Evolutionary conservation across 495 filamentous ascomycete species (phyloP), one percentile per base, ranked within the genome.

Genomic region (Penicillium malachiteum): DNA sequence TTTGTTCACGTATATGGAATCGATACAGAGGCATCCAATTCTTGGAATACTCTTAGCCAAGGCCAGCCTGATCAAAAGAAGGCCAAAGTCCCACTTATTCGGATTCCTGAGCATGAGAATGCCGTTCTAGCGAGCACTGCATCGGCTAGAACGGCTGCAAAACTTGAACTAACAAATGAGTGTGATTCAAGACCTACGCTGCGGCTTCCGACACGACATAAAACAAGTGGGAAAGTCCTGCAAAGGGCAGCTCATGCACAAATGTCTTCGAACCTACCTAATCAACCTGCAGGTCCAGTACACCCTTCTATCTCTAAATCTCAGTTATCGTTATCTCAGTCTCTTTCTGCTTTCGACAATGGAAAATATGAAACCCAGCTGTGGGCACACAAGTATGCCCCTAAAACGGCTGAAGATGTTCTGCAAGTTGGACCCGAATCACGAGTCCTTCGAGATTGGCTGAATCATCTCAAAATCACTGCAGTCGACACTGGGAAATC

Each of bases 361-460:
- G 86, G 82, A 14, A 75, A 82, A 39, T 96, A 86, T 59, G 94
- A 97, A 61, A 78, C 73, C 0, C 74, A 78, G 26, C 71, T 84
- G 39, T 99, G 95, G 95, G 62, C 74, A 2, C 86, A 92, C 31
- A 99, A 99, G 60, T 96, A 97, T 75, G 84, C 90, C 1, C 95
- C 95, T 0, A 73, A 64, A 31, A 74, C 66, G 21, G 84, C 90
- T 1, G 75, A 74, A 6, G 83, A 92, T 54, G 87, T 96, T 1
- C 80, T 99, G 18, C 92, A 96, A 64, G 64, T 75, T 16, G 88
- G 90, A 0, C 81, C 71, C 9, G 91, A 97, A 67, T 83, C 81
- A 5, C 68, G 77, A 7, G 72, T 95, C 31, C 68, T 99, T 32
- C 82, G 84, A 44, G 86, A 96, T 48, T 99, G 95, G 95, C 76